Evolutionary conservation across 192 early-diverging fungal species (phyloP), one percentile per base, ranked within the genome.

Genomic region (Borealophlyctis nickersoniae): DNA sequence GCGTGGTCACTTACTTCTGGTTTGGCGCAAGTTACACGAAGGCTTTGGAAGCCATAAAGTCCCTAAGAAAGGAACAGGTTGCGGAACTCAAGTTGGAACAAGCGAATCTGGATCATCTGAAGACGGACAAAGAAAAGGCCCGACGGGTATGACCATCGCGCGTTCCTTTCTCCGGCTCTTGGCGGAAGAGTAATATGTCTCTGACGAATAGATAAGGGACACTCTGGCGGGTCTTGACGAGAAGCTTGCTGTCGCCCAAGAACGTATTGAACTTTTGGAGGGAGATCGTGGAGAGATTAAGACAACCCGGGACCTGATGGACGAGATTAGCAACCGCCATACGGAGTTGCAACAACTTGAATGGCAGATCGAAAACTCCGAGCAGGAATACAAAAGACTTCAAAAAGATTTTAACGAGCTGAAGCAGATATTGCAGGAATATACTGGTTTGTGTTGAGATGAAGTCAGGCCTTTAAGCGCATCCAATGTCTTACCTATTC

Each of bases 41-140:
- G 66, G 94, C 90, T 1, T 75, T 98, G 7, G 92, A 88, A 16
- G 81, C 76, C 49, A 92, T 98, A 48, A 93, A 91, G 56, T 56
- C 67, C 3, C 75, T 92, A 31, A 73, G 84, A 55, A 95, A 98
- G 58, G 82, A 88, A 48, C 80, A 90, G 63, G 58, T 67, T 0
- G 62, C 71, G 13, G 80, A 89, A 22, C 73, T 95, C 2, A 86
- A 84, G 24, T 68, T 88, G 2, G 75, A 88, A 49, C 71, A 84
- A 27, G 60, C 73, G 2, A 79, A 87, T 64, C 77, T 98, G 16
- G 77, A 85, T 19, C 80, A 80, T 49, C 70, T 91, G 26, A 80
- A 84, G 61, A 74, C 70, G 11, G 87, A 94, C 58, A 89, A 86
- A 65, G 75, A 74, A 27, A 89, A 88, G 58, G 86, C 92, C 0